A percentile compares a stretch with the other conserved stretches of the same genome.
phyloP scores from a whole-genome alignment of 176 grass and related monocot genomes.

The Guadua angustifolia region DNA sequence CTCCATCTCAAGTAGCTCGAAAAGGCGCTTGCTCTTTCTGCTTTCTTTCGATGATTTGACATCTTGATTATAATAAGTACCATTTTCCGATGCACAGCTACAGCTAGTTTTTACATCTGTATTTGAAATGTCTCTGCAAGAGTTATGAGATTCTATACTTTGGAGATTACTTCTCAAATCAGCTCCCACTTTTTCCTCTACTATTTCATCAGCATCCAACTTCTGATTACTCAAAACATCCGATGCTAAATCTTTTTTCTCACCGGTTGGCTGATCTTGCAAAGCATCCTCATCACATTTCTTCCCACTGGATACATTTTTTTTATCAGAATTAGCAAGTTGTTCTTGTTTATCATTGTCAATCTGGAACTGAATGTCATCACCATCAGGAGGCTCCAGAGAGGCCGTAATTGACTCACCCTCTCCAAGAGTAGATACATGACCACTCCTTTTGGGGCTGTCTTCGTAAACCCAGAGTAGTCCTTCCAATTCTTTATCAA shows the following conservation, averaged over 20 bases:
- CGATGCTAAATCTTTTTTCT: conserved; percentile 16
- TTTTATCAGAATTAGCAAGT: conserved; percentile 37
- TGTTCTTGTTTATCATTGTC: conserved; percentile 28
- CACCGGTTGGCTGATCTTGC: conserved; percentile 31
- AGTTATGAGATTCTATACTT: conserved; percentile 34
- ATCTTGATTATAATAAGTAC: conserved; percentile 25
- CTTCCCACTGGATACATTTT: conserved; percentile 30
- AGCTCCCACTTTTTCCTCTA: conserved; percentile 47
- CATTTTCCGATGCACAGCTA: conserved; percentile 12
- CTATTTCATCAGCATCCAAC: conserved; percentile 47
- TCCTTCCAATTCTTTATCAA: conserved; percentile 93
- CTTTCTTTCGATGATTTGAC: conserved; percentile 46
- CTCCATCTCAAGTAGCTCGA: conserved; percentile 84
- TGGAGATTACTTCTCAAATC: conserved; percentile 35
- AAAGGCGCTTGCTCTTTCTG: conserved; percentile 84
- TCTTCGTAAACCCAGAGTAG: conserved; percentile 86
- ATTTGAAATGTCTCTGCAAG: background rate
- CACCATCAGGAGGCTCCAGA: conserved; percentile 27
- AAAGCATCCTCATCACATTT: conserved; percentile 34
- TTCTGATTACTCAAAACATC: conserved; percentile 34
- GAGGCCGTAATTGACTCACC: conserved; percentile 30
- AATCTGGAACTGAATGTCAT: background rate
- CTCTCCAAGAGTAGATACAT: conserved; percentile 51
- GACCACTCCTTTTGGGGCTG: conserved; percentile 41
- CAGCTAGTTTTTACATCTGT: conserved; percentile 36